These are phyloP conservation scores for Prunus mira DNA, from an alignment of 306 rosid genomes.

Conservation along the genomic window DNA sequence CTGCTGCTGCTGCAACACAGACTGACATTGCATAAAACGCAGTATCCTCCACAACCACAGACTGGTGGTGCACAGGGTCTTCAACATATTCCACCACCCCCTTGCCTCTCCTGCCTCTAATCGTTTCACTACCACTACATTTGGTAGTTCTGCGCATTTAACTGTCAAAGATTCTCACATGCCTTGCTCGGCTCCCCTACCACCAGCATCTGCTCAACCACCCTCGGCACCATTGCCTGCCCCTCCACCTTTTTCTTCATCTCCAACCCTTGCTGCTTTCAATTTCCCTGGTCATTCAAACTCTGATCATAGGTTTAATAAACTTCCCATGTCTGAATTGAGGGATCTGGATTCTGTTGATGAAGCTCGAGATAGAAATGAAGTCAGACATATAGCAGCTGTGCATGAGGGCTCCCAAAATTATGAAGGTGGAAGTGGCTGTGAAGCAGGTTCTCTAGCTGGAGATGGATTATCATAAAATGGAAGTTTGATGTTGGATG, in stretches of 20 bases:
- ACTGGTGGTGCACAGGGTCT: conserved; percentile 40
- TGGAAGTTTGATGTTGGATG: conserved; percentile 23
- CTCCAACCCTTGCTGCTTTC: conserved; percentile 9
- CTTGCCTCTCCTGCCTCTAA: conserved; percentile 34
- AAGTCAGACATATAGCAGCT: conserved; percentile 25
- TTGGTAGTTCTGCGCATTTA: conserved; percentile 33
- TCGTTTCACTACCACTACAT: conserved; percentile 26
- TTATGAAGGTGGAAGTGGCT: conserved; percentile 33
- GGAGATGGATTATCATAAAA: conserved; percentile 18
- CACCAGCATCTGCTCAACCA: conserved; percentile 45
- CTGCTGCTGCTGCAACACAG: too few species aligned
- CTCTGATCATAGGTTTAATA: conserved; percentile 6
- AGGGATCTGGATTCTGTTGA: conserved; percentile 27
- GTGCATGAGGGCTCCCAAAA: conserved; percentile 20
- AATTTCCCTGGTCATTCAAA: not conserved
- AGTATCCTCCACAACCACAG: conserved; percentile 29
- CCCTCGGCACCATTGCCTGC: conserved; percentile 49
- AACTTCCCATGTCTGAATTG: conserved; percentile 18
- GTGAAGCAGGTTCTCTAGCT: conserved; percentile 27
- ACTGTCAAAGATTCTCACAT: conserved; percentile 39
- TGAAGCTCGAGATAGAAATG: conserved; percentile 20
- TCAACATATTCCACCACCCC: conserved; percentile 41
- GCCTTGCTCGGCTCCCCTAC: conserved; percentile 39
- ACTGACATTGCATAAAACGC: conserved; percentile 26
- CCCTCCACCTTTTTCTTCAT: conserved; percentile 21